Percentiles rank a stretch among this genome's conserved stretches.
Evolutionary conservation across 1,284 basidiomycete genomes (phyloP).

Genomic region (Papiliotrema flavescens): DNA sequence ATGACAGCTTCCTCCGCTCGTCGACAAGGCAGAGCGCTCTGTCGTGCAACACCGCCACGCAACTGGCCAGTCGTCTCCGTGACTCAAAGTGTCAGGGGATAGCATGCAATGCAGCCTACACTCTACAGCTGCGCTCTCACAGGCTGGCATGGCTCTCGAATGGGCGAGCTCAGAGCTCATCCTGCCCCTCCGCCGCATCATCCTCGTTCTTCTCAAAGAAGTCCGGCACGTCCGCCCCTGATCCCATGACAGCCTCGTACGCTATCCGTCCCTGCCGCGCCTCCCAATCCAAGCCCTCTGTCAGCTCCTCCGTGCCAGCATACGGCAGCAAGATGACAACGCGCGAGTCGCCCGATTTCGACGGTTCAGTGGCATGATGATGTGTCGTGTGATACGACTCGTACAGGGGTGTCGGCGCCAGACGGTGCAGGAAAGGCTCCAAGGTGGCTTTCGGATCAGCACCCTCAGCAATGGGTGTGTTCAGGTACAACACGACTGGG

Average conservation of each 20-base stretch:
- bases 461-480: conserved; percentile 9
- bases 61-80: no score
- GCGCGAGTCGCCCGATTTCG: neutral
- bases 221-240: conserved; percentile 11
- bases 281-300: conserved; percentile 44
- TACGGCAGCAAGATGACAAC: conserved; percentile 32
- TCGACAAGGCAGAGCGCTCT: no score
- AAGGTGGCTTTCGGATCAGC: conserved; percentile 11
- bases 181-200: neutral
- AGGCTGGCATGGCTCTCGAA: no score
- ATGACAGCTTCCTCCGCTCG: no score
- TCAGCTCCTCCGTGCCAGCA: conserved; percentile 23
- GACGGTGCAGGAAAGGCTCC: conserved; percentile 24
- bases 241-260: conserved; percentile 30
- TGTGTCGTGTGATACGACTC: conserved; percentile 26
- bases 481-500: conserved; percentile 49
- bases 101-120: no score
- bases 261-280: conserved; percentile 35
- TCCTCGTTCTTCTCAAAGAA: conserved; percentile 56
- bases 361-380: neutral
- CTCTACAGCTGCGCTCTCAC: no score
- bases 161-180: neutral
- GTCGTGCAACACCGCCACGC: no score
- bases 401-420: conserved; percentile 23
- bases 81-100: no score